Evolutionary conservation across 805 yeast genomes (phyloP), one percentile per base, ranked within the genome.

Genomic region (Saturnispora quitensis): DNA sequence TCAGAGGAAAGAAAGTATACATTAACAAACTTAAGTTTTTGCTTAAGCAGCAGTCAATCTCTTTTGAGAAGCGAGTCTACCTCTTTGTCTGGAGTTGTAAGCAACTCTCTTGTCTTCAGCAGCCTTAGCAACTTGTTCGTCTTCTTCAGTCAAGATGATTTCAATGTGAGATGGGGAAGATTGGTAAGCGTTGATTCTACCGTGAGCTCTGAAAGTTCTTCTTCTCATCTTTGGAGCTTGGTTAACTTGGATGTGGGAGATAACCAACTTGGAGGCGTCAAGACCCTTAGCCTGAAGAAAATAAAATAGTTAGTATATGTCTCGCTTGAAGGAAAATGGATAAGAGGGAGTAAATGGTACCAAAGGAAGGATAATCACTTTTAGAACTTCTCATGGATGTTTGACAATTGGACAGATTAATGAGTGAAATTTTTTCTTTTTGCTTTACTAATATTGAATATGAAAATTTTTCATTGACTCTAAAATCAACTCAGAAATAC

Each of bases 131-230:
- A 93, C 88, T 70, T 77, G 81, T 78, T 90, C 98, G 66, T 80
- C 93, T 76, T 83, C 87, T 84, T 93, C 99, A 70, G 97, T 86
- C 68, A 93, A 80, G 72, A 89, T 84, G 72, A 93, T 81, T 83
- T 93, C 99, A 74, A 93, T 91, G 87, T 93, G 99, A 70, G 95
- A 90, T 74, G 99, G 99, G 69, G 90, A 81, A 58, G 98, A 88
- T 81, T 89, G 95, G 93, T 89, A 93, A 70, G 97, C 96, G 80
- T 91, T 93, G 75, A 89, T 88, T 86, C 99, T 93, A 87, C 99
- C 99, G 86, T 91, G 98, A 70, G 99, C 99, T 86, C 99, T 90
- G 96, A 81, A 93, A 72, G 99, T 93, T 82, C 99, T 89, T 83
- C 99, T 91, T 84, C 98, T 93, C 81, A 89, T 95, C 81, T 89